These are phyloP conservation scores for Debaryomyces tyrocola DNA, from an alignment of 805 yeast genomes.

Conservation along the genomic window DNA sequence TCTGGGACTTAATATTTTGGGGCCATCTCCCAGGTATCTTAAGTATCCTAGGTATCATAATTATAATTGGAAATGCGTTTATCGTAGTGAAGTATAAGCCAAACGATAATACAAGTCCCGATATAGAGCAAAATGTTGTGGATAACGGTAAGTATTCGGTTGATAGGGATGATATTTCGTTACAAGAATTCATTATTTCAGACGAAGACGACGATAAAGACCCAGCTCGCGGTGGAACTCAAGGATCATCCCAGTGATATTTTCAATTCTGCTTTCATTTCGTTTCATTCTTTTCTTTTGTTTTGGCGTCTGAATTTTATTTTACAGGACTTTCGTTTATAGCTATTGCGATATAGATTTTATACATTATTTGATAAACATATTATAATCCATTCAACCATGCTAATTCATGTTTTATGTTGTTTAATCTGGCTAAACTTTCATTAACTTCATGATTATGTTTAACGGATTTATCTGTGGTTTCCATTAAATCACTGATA, in stretches of 20 bases:
- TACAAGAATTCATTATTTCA: conserved; percentile 28
- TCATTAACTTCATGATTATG: conserved; percentile 14
- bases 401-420: conserved; percentile 20
- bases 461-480: conserved; percentile 1
- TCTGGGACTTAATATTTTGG: conserved; percentile 75
- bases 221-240: no score
- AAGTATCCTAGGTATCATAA: conserved; percentile 65
- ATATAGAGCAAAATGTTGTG: neutral
- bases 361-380: neutral
- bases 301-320: no score
- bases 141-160: neutral
- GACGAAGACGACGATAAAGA: conserved; percentile 22
- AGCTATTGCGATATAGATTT: no score
- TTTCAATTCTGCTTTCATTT: no score
- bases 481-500: conserved; percentile 12
- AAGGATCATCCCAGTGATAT: no score
- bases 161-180: conserved; percentile 12
- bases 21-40: conserved; percentile 68
- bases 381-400: conserved; percentile 15
- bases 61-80: conserved; percentile 67
- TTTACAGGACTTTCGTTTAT: no score
- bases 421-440: conserved; percentile 16
- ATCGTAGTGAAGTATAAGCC: conserved; percentile 53
- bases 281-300: no score
- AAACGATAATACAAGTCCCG: conserved; percentile 5